These are phyloP conservation scores for Asterophora lycoperdoides DNA, from an alignment of 768 basidiomycete genomes.

Conservation along the genomic window DNA sequence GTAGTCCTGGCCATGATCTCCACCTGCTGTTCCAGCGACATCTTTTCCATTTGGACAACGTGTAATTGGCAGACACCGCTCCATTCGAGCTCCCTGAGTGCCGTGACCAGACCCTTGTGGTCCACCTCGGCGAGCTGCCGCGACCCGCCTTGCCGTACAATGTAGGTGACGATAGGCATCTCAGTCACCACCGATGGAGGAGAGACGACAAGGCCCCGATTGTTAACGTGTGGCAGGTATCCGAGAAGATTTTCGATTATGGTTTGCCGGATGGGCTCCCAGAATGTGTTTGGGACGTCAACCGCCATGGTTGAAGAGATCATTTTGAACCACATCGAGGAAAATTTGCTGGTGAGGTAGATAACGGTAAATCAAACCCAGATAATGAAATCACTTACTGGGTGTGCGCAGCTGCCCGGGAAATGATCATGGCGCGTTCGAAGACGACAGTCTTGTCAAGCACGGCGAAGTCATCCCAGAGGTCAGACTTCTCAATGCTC, in stretches of 20 bases:
- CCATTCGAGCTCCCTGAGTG: slow-evolving; percentile 43
- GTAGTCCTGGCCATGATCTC: slow-evolving; percentile 58
- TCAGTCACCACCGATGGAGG: slow-evolving; percentile 12
- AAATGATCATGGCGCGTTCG: slow-evolving; percentile 58
- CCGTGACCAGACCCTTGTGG: slow-evolving; percentile 44
- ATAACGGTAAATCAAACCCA: slow-evolving; percentile 5
- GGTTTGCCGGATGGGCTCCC: slow-evolving; percentile 31
- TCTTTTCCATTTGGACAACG: slow-evolving; percentile 31
- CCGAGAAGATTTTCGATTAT: slow-evolving; percentile 30
- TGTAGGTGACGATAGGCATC: slow-evolving; percentile 47
- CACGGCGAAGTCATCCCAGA: slow-evolving; percentile 58
- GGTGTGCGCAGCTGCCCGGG: slow-evolving; percentile 58
- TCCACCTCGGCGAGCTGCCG: slow-evolving; percentile 40
- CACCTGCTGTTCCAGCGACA: slow-evolving; percentile 62
- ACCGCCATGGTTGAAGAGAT: slow-evolving; percentile 31
- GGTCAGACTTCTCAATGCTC: slow-evolving; percentile 51
- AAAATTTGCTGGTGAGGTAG: slow-evolving; percentile 25
- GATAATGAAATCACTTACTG: slow-evolving; percentile 32
- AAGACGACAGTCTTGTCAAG: slow-evolving; percentile 56
- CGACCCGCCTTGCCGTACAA: slow-evolving; percentile 51
- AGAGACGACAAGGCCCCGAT: slow-evolving; percentile 5
- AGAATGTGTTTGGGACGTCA: slow-evolving; percentile 25
- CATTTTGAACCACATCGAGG: slow-evolving; percentile 32
- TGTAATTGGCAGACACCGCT: slow-evolving; percentile 52
- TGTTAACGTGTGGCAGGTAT: slow-evolving; percentile 22